Base-by-base conservation (phyloP, 2,329 filamentous ascomycete species). In the Talaromyces sp. region DNA sequence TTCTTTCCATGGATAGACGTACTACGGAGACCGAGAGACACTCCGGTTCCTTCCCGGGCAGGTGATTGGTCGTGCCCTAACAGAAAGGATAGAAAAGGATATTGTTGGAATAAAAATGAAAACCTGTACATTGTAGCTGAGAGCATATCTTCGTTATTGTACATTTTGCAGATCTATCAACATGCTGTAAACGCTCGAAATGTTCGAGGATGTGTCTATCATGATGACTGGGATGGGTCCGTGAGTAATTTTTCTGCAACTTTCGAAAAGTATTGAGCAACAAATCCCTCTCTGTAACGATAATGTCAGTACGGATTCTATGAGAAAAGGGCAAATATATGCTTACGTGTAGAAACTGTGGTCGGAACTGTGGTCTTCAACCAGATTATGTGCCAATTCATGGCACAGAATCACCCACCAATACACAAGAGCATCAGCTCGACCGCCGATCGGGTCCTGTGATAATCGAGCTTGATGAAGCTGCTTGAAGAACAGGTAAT, bases 391-490 rank as follows among this genome's bases (percentile, higher is more conserved):
- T 63, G 95, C 93, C 75, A 99, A 79, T 78, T 99, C 96, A 74
- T 99, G 95, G 66, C 92, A 96, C 65, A 97, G 75, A n/a, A 95
- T 92, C 66, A 96, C 90, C 86, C 90, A 97, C 93, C 93, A 98
- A 81, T 93, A 96, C 1, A 89, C 85, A 63, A 86, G 80, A 2
- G 91, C 91, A 65, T 95, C 89, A 3, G 85, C 81, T 72, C 81
- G 86, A 16, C 80, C 84, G 55, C 71, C 73, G 56, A 63, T 77
- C 56, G 67, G 67, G 64, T 68, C 72, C 23, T 71, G 67, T 21
- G 75, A 71, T 55, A 86, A 74, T 66, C 80, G 75, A 14, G 78
- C 70, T 50, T 85, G 81, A 71, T 98, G 93, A 35, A 97, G 77
- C 70, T 93, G 87, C 64, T 89, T 77, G 74, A 93, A 98, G 80